Evolutionary conservation across 2,329 filamentous ascomycete genomes (phyloP).

Genomic region (Didymella pinodella): DNA sequence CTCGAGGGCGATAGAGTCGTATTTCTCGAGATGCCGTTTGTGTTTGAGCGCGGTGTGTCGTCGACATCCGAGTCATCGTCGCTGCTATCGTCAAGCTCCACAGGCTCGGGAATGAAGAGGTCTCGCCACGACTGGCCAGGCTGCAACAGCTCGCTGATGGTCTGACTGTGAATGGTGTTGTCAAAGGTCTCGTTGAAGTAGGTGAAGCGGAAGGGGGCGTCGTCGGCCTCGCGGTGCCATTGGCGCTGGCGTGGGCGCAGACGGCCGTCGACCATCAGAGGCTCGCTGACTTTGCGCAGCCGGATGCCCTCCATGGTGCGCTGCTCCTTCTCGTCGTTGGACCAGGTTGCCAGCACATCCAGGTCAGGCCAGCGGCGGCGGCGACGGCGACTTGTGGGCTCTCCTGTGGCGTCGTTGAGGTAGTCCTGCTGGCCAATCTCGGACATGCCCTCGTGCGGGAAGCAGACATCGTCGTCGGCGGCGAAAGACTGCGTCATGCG

Average conservation of each 20-base stretch:
- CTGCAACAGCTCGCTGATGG: conserved; percentile 90
- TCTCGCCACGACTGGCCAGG: conserved; percentile 84
- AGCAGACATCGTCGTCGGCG: conserved; percentile 92
- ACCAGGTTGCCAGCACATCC: conserved; percentile 86
- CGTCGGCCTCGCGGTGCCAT: conserved; percentile 89
- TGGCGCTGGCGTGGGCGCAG: conserved; percentile 77
- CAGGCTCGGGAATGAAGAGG: conserved; percentile 88
- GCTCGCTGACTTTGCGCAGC: conserved; percentile 91
- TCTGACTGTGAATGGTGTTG: conserved; percentile 94
- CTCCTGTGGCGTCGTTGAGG: conserved; percentile 56
- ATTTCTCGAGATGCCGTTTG: conserved; percentile 40
- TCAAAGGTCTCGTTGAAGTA: conserved; percentile 99
- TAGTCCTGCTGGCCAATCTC: conserved; percentile 82
- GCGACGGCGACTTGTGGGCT: conserved; percentile 55
- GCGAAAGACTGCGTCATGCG: conserved; percentile 56
- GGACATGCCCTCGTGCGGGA: conserved; percentile 79
- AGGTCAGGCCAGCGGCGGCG: conserved; percentile 84
- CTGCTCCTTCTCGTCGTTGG: conserved; percentile 85
- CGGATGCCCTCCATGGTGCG: conserved; percentile 78
- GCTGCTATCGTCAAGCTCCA: conserved; percentile 67
- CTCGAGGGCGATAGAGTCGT: conserved; percentile 36
- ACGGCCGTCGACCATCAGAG: conserved; percentile 88
- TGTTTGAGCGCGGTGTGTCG: conserved; percentile 32
- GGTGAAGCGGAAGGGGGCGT: conserved; percentile 91
- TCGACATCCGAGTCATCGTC: conserved; percentile 71